Percentiles rank a stretch among this genome's conserved stretches.
These are phyloP conservation scores for Anthoceros angustus DNA, from an alignment of 225 moss, liverwort and hornwort genomes.

Conservation along the genomic window DNA sequence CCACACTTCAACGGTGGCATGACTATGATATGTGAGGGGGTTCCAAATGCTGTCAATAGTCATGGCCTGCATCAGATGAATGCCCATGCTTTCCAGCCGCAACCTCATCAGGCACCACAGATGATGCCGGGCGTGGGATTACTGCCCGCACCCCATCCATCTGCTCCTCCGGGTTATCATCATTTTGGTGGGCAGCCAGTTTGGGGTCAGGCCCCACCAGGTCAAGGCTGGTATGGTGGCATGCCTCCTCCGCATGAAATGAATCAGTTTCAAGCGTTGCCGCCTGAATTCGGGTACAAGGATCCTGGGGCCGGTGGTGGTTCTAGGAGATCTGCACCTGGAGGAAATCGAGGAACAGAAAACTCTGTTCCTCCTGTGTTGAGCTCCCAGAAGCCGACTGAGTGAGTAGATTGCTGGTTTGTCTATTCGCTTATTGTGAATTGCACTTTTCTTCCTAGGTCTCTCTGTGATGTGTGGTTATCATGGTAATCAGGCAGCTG, in stretches of 20 bases:
- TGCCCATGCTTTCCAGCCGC: not conserved
- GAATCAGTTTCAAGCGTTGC: not conserved
- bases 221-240: not conserved
- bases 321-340: not conserved
- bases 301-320: not conserved
- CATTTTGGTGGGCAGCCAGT: not conserved
- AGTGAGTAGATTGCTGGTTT: not conserved
- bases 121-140: not conserved
- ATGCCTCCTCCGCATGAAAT: not conserved
- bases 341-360: not conserved
- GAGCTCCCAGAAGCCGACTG: not conserved
- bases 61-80: not conserved
- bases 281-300: not conserved
- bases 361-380: not conserved
- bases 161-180: not conserved
- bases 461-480: not conserved
- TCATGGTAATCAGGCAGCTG: constrained; percentile 8
- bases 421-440: not conserved
- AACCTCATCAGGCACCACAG: not conserved
- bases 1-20: not conserved
- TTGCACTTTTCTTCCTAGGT: not conserved
- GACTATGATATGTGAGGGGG: not conserved
- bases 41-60: not conserved
- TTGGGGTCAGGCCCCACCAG: not conserved
- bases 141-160: not conserved